Conservation (phyloP, 2,329 filamentous ascomycete species). For the Colletotrichum graminicola region DNA sequence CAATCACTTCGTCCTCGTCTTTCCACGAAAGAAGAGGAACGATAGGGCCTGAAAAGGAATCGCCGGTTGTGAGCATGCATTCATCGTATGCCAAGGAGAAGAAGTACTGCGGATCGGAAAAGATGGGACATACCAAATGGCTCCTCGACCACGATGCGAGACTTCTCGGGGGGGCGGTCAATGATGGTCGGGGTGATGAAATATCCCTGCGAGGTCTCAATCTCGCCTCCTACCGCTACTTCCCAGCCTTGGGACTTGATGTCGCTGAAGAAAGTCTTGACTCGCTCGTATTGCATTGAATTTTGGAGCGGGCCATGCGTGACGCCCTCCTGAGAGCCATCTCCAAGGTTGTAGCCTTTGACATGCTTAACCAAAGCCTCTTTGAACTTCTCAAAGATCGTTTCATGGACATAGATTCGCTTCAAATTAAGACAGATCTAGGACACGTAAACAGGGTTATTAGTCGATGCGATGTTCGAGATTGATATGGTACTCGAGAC, state of each 20-base stretch:
- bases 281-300: constrained; percentile 65
- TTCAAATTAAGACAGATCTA: constrained; percentile 32
- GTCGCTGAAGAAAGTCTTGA: constrained; percentile 33
- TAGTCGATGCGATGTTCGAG: neutral
- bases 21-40: constrained; percentile 72
- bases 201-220: constrained; percentile 19
- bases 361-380: constrained; percentile 44
- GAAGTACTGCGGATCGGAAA: no score
- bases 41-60: constrained; percentile 63
- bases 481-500: neutral
- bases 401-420: constrained; percentile 46
- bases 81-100: no score
- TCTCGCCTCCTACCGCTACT: constrained; percentile 27
- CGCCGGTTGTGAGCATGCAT: neutral
- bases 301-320: constrained; percentile 72
- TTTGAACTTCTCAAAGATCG: constrained; percentile 28
- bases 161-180: constrained; percentile 27
- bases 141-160: constrained; percentile 24
- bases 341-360: constrained; percentile 55
- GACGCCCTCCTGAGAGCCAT: constrained; percentile 50
- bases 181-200: constrained; percentile 30
- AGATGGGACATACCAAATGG: constrained; percentile 2
- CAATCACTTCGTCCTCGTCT: constrained; percentile 70
- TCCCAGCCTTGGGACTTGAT: constrained; percentile 35
- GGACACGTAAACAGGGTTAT: no score